Percentiles rank a stretch among this genome's conserved stretches.
These are phyloP conservation scores for Naumovozyma dairenensis DNA, from an alignment of 805 yeast species.

Conservation along the genomic window DNA sequence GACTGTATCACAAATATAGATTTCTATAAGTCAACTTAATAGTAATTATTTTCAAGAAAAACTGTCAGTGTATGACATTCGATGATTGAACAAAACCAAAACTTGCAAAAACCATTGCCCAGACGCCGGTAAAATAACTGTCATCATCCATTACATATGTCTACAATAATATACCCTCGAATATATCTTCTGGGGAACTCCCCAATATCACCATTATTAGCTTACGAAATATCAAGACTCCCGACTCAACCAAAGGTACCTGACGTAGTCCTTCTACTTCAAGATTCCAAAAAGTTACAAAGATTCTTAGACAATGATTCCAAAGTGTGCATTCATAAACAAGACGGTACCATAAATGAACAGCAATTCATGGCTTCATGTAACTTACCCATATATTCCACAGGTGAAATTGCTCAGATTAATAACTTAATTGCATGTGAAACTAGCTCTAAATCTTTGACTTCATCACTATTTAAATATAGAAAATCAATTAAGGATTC, in stretches of 20 bases:
- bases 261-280: slow-evolving; percentile 33
- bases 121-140: too few relatives aligned
- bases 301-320: slow-evolving; percentile 35
- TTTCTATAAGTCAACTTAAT: too few relatives aligned
- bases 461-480: slow-evolving; percentile 40
- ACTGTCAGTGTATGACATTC: too few relatives aligned
- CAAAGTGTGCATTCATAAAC: slow-evolving; percentile 23
- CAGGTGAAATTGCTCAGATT: slow-evolving; percentile 29
- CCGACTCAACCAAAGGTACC: slow-evolving; percentile 32
- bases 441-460: slow-evolving; percentile 44
- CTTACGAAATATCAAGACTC: slow-evolving; percentile 37
- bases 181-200: slow-evolving; percentile 37
- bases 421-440: slow-evolving; percentile 53
- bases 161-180: slow-evolving; percentile 23
- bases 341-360: slow-evolving; percentile 6
- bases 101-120: too few relatives aligned
- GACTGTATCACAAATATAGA: too few relatives aligned
- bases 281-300: slow-evolving; percentile 34
- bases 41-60: too few relatives aligned
- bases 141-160: too few relatives aligned
- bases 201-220: slow-evolving; percentile 32
- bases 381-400: slow-evolving; percentile 24
- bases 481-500: slow-evolving; percentile 31
- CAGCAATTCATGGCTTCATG: slow-evolving; percentile 27
- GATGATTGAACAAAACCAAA: too few relatives aligned